These are phyloP conservation scores for Jasminum sambac DNA, from an alignment of 257 asterid genomes.

Conservation along the genomic window DNA sequence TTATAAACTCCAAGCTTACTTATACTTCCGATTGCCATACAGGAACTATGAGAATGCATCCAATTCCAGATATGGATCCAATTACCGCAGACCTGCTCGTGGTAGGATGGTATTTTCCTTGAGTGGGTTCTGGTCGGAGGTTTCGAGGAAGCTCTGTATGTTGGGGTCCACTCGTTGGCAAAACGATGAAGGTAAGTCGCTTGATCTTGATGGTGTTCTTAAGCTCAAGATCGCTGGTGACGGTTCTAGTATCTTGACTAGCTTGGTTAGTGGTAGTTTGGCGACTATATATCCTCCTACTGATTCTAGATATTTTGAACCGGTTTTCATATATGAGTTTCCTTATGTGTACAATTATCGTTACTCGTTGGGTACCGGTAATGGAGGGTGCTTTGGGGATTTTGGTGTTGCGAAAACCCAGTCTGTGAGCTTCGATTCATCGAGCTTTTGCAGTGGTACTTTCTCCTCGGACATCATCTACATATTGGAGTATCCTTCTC, in stretches of 20 bases:
- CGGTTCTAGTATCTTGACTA: conserved; percentile 33
- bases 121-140: conserved; percentile 56
- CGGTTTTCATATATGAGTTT: conserved; percentile 40
- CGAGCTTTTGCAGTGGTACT: conserved; percentile 35
- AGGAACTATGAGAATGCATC: not conserved
- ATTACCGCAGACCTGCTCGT: conserved; percentile 1
- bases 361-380: conserved; percentile 33
- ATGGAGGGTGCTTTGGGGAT: conserved; percentile 17
- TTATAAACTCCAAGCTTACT: conserved; percentile 40
- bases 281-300: conserved; percentile 31
- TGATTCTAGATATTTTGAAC: conserved; percentile 43
- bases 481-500: conserved; percentile 40
- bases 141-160: conserved; percentile 59
- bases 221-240: conserved; percentile 35
- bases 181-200: conserved; percentile 23
- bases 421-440: conserved; percentile 27
- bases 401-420: conserved; percentile 18
- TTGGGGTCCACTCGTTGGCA: conserved; percentile 43
- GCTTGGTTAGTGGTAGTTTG: conserved; percentile 47
- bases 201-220: conserved; percentile 45
- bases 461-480: not conserved
- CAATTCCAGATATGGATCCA: conserved; percentile 25
- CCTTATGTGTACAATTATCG: conserved; percentile 33
- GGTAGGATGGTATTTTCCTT: conserved; percentile 31
- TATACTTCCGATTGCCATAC: conserved; percentile 29